Evolutionary conservation across 2,329 filamentous ascomycete genomes (phyloP), one percentile per base, ranked within the genome.

Genomic region (Camptophora hylomeconis): DNA sequence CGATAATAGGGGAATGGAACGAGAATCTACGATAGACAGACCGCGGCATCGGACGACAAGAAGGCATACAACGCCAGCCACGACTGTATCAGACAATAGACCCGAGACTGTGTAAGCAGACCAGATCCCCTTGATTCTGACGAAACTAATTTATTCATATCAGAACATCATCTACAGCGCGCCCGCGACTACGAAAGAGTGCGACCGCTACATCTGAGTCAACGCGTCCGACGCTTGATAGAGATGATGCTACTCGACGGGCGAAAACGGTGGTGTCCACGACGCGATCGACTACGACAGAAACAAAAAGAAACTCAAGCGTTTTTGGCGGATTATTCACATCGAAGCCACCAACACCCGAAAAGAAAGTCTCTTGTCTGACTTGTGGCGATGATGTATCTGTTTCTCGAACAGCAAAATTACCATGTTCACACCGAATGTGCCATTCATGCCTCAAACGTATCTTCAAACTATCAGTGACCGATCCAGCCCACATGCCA

Each of bases 371-470:
- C 24, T 68, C 78, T 45, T 92, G 83, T 45, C 58, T 83, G 26
- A 71, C 69, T 14, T 92, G 83, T 48, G 58, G 75, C 47, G 75
- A 80, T 38, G 74, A 81, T 37, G 57, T 79, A 2, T 70, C 74
- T 1, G 47, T 65, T 7, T 62, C 62, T 35, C 74, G 72, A 51
- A 69, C 76, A 18, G 74, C 74, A 20, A 80, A 75, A 50, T 67
- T 92, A 19, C 68, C 71, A 41, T 92, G 84, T 49, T 73, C 73
- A 3, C 83, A 92, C 52, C 70, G 73, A 37, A 84, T 87, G 77
- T 92, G 84, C 53, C 65, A 79, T 39, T 51, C 65, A 5, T 92
- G 84, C 51, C 60, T 93, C 21, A 77, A 73, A 51, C 70, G 73
- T 27, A 67, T 72, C 33, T 92, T 92, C 54, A 72, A 66, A 30